phyloP scores from a whole-genome alignment of 208 protist genomes.

The Trypanosoma brucei region DNA sequence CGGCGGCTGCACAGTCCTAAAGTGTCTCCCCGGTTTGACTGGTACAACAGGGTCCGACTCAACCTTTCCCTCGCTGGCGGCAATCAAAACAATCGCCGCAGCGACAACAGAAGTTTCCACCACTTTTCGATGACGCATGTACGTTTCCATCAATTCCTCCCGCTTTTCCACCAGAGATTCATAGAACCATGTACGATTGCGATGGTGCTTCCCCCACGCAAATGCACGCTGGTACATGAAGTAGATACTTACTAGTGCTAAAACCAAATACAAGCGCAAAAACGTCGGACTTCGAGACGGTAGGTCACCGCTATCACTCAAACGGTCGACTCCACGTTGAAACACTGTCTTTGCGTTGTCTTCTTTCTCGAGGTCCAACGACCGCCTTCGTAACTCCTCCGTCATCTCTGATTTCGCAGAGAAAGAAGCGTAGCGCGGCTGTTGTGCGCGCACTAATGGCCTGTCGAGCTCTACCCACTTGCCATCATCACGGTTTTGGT shows the following conservation, averaged over 20 bases:
- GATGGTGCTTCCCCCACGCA: slow-evolving; percentile 43
- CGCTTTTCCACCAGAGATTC: slow-evolving; percentile 42
- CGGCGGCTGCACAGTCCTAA: slow-evolving; percentile 45
- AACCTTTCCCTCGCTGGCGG: slow-evolving; percentile 41
- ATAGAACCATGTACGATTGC: slow-evolving; percentile 48
- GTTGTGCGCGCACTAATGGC: slow-evolving; percentile 47
- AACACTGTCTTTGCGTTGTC: slow-evolving; percentile 69
- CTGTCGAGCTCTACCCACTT: slow-evolving; percentile 71
- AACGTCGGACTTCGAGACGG: slow-evolving; percentile 45
- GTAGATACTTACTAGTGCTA: slow-evolving; percentile 39
- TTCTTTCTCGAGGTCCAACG: slow-evolving; percentile 48
- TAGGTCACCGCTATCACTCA: slow-evolving; percentile 64
- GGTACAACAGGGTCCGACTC: slow-evolving; percentile 37
- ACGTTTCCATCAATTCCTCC: slow-evolving; percentile 32
- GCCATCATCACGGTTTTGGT: slow-evolving; percentile 72
- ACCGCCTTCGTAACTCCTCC: slow-evolving; percentile 56
- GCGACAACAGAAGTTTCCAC: slow-evolving; percentile 51
- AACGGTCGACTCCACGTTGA: slow-evolving; percentile 44
- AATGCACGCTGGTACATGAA: slow-evolving; percentile 67
- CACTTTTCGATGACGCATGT: slow-evolving; percentile 35
- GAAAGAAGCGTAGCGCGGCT: slow-evolving; percentile 71
- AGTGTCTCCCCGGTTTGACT: slow-evolving; percentile 41
- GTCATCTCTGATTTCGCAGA: slow-evolving; percentile 50
- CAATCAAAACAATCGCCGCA: slow-evolving; percentile 60
- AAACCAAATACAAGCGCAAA: slow-evolving; percentile 40